These are phyloP conservation scores for Crithidia thermophila DNA, from an alignment of 208 protist species.

Conservation along the genomic window DNA sequence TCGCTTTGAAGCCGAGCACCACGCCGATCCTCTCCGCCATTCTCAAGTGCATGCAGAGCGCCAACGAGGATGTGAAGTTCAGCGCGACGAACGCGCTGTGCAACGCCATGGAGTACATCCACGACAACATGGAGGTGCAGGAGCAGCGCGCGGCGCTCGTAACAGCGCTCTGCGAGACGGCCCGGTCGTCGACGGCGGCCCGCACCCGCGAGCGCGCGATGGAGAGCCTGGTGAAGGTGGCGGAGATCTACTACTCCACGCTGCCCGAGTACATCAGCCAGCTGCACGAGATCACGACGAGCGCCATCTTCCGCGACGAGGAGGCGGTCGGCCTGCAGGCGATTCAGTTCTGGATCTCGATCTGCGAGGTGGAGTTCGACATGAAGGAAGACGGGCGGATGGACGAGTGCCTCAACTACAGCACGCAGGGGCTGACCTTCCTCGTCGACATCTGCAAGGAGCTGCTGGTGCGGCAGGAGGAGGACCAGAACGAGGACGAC, in stretches of 20 bases:
- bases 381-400: conserved; percentile 70
- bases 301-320: conserved; percentile 90
- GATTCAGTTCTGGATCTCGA: conserved; percentile 97
- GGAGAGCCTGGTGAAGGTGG: conserved; percentile 95
- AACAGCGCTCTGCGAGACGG: conserved; percentile 83
- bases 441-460: conserved; percentile 90
- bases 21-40: conserved; percentile 93
- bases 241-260: conserved; percentile 95
- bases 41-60: conserved; percentile 87
- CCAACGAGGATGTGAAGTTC: conserved; percentile 80
- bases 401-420: conserved; percentile 76
- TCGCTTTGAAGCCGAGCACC: conserved; percentile 68
- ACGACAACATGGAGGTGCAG: conserved; percentile 93
- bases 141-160: conserved; percentile 93
- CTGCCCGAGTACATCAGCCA: conserved; percentile 92
- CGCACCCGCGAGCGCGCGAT: conserved; percentile 89
- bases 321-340: conserved; percentile 95
- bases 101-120: conserved; percentile 97
- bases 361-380: conserved; percentile 95
- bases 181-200: conserved; percentile 30
- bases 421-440: conserved; percentile 71
- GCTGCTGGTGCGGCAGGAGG: conserved; percentile 92
- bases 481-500: conserved; percentile 91
- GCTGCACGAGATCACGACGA: conserved; percentile 89
- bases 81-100: conserved; percentile 93